Percentiles rank a stretch among this genome's conserved stretches.
Conservation (phyloP, 768 basidiomycete species). For the Russula sp. region DNA sequence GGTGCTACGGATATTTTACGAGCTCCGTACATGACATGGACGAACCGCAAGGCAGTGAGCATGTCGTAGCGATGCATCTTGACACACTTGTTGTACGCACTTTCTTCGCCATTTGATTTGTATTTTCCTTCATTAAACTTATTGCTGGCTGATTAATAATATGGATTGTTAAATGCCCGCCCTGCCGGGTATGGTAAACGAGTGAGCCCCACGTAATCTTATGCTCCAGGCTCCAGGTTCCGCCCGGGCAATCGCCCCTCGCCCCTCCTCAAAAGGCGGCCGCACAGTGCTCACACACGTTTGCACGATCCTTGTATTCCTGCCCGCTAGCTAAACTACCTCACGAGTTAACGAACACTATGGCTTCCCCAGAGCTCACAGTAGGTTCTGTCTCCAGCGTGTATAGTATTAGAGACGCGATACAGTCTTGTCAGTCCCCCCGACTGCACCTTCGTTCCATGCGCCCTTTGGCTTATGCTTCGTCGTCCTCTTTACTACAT, state of each 20-base stretch:
- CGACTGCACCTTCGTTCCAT: neutral
- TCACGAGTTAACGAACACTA: neutral
- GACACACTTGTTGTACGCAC: conserved; percentile 7
- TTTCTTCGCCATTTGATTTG: neutral
- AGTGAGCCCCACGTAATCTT: conserved; percentile 1
- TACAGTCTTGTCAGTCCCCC: conserved; percentile 10
- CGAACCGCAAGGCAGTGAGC: conserved; percentile 64
- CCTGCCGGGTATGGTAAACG: neutral
- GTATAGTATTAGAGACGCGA: conserved; percentile 18
- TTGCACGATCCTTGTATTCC: neutral
- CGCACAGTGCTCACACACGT: no score
- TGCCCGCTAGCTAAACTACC: neutral
- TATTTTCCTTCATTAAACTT: neutral
- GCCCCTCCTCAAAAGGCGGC: neutral
- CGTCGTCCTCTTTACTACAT: neutral
- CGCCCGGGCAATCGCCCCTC: conserved; percentile 7
- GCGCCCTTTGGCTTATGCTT: neutral
- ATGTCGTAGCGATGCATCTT: conserved; percentile 22
- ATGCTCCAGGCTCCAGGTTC: neutral
- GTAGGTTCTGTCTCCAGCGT: conserved; percentile 18
- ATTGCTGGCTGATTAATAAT: conserved; percentile 10
- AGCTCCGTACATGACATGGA: conserved; percentile 87
- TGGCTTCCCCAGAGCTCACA: conserved; percentile 2
- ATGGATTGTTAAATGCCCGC: neutral
- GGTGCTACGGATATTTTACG: conserved; percentile 55